phyloP scores from a whole-genome alignment of 306 rosid genomes.

The Vigna radiata region DNA sequence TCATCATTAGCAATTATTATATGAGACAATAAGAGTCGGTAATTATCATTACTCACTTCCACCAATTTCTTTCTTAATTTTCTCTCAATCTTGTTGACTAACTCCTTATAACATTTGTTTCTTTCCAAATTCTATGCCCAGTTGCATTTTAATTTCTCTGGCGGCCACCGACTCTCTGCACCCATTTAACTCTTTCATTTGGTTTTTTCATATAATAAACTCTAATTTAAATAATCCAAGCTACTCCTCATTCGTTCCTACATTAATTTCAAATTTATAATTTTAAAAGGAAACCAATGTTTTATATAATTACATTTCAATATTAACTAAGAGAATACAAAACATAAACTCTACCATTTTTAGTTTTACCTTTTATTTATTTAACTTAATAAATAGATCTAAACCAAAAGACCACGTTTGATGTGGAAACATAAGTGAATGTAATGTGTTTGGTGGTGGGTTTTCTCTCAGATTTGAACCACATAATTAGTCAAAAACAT shows the following conservation, averaged over 20 bases:
- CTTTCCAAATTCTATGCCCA: conserved; percentile 30
- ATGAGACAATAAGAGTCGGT: conserved; percentile 35
- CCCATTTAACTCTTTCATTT: neutral
- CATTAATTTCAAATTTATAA: no score
- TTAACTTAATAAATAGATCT: no score
- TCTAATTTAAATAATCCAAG: neutral
- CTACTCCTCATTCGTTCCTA: no score
- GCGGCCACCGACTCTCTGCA: conserved; percentile 37
- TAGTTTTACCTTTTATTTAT: no score
- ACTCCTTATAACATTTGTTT: neutral
- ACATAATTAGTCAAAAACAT: conserved; percentile 13
- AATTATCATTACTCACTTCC: conserved; percentile 23
- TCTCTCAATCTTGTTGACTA: neutral
- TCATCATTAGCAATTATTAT: conserved; percentile 41
- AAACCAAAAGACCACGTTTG: no score
- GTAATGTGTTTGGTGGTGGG: neutral
- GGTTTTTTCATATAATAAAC: neutral
- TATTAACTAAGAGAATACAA: no score
- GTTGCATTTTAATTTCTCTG: conserved; percentile 32
- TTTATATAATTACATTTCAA: no score
- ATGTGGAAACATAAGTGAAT: no score
- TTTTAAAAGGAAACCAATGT: no score
- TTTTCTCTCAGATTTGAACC: neutral
- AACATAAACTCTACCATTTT: no score
- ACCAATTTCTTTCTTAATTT: neutral